A percentile compares a stretch with the other conserved stretches of the same genome.
These are phyloP conservation scores for Lasiodiplodia sp. DNA, from an alignment of 2,329 filamentous ascomycete genomes.

Conservation along the genomic window DNA sequence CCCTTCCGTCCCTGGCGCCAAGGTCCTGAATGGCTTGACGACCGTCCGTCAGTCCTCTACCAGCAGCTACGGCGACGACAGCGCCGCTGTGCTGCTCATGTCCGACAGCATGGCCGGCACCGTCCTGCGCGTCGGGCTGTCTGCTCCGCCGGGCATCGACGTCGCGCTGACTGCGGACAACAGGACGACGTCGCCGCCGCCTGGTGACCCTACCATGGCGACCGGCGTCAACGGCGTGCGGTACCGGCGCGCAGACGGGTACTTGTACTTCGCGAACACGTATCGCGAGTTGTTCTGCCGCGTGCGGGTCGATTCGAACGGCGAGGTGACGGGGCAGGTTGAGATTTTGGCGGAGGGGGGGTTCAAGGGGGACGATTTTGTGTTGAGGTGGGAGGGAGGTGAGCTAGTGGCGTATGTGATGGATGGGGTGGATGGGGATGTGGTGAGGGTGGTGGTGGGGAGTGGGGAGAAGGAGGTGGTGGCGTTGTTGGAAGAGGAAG, in stretches of 20 bases:
- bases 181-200: slow-evolving; percentile 25
- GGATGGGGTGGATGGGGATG: background rate
- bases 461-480: background rate
- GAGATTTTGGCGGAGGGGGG: no score
- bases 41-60: slow-evolving; percentile 7
- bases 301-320: slow-evolving; percentile 32
- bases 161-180: background rate
- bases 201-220: slow-evolving; percentile 22
- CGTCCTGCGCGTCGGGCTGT: slow-evolving; percentile 28
- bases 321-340: slow-evolving; percentile 12
- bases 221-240: slow-evolving; percentile 39
- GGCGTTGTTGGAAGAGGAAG: background rate
- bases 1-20: slow-evolving; percentile 29
- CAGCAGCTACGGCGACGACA: no score
- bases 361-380: background rate
- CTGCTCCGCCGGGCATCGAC: no score
- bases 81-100: slow-evolving; percentile 32
- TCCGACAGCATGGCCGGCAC: slow-evolving; percentile 36
- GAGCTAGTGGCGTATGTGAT: background rate
- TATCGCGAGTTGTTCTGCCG: slow-evolving; percentile 30
- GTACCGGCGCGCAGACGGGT: slow-evolving; percentile 28
- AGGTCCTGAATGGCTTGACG: slow-evolving; percentile 38
- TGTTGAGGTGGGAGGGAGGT: background rate
- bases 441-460: background rate
- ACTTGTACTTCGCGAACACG: slow-evolving; percentile 37